Conservation (phyloP, 768 basidiomycete species). For the Gymnopilus dilepis region DNA sequence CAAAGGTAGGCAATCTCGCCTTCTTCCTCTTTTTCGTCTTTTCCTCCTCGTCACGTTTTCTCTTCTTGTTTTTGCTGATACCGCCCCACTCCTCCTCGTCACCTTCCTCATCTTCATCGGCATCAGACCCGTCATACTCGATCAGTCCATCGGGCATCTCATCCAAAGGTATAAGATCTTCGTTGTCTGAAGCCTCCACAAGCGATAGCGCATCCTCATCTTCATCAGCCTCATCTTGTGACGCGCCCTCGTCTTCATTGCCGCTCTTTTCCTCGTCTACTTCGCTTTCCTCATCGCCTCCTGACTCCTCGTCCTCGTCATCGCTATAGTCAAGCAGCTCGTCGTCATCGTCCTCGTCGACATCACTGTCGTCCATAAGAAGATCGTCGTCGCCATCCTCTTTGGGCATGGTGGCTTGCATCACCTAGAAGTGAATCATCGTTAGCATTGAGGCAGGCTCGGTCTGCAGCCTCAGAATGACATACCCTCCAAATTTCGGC, state of each 20-base stretch:
- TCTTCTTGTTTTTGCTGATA: constrained; percentile 51
- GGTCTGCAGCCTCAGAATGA: neutral
- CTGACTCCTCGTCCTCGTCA: constrained; percentile 9
- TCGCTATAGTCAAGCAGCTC: constrained; percentile 32
- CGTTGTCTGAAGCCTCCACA: constrained; percentile 72
- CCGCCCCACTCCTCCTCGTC: constrained; percentile 61
- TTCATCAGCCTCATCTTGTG: constrained; percentile 36
- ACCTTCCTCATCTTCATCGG: constrained; percentile 46
- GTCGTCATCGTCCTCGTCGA: constrained; percentile 42
- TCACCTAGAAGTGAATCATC: constrained; percentile 58
- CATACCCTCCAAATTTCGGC: constrained; percentile 88
- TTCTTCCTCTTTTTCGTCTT: constrained; percentile 50
- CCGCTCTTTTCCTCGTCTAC: constrained; percentile 31
- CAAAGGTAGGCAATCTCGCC: constrained; percentile 86
- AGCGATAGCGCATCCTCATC: constrained; percentile 55
- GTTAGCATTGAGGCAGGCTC: constrained; percentile 4
- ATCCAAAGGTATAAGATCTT: constrained; percentile 67
- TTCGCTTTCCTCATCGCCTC: constrained; percentile 27
- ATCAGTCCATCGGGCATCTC: constrained; percentile 60
- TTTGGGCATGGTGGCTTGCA: constrained; percentile 86
- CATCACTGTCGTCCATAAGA: constrained; percentile 45
- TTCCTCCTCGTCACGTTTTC: constrained; percentile 40
- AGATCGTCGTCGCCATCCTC: constrained; percentile 53
- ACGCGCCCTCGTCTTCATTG: constrained; percentile 34
- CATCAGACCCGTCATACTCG: constrained; percentile 62